A percentile compares a stretch with the other conserved stretches of the same genome.
phyloP scores from a whole-genome alignment of 768 basidiomycete genomes.

The Tylopilus intermedius region DNA sequence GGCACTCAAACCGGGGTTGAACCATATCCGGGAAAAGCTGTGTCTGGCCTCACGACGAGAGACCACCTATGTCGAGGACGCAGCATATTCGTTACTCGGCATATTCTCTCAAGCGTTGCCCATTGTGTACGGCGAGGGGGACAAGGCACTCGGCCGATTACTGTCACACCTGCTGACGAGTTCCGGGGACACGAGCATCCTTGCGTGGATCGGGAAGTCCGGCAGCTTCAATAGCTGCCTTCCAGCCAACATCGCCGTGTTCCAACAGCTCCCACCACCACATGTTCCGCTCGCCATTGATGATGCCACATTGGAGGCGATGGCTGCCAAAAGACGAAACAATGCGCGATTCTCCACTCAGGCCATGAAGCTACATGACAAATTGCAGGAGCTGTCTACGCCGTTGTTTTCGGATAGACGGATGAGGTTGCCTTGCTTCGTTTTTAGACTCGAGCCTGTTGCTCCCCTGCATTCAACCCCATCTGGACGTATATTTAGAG shows the following conservation, averaged over 20 bases:
- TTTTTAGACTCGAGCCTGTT: slow-evolving; percentile 1
- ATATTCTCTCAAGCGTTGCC: too few relatives aligned
- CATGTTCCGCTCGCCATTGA: neutral
- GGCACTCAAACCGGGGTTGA: too few relatives aligned
- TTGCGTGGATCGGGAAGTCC: neutral
- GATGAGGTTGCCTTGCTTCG: slow-evolving; percentile 11
- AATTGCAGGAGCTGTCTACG: neutral
- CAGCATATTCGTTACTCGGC: too few relatives aligned
- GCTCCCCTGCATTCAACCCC: neutral
- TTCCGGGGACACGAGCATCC: too few relatives aligned
- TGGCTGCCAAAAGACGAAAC: neutral
- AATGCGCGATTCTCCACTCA: neutral
- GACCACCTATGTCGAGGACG: neutral
- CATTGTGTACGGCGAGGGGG: neutral
- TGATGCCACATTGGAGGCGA: neutral
- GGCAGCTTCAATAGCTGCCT: slow-evolving; percentile 11
- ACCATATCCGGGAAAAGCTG: too few relatives aligned
- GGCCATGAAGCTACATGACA: neutral
- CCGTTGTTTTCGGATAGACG: slow-evolving; percentile 1
- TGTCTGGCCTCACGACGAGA: too few relatives aligned
- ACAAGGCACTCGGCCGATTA: too few relatives aligned
- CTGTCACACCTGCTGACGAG: too few relatives aligned
- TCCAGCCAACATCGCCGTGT: neutral
- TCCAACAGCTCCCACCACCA: neutral
- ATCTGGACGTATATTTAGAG: neutral